Evolutionary conservation across 2,329 filamentous ascomycete species (phyloP).

Genomic region (Pestalotiopsis sp.): DNA sequence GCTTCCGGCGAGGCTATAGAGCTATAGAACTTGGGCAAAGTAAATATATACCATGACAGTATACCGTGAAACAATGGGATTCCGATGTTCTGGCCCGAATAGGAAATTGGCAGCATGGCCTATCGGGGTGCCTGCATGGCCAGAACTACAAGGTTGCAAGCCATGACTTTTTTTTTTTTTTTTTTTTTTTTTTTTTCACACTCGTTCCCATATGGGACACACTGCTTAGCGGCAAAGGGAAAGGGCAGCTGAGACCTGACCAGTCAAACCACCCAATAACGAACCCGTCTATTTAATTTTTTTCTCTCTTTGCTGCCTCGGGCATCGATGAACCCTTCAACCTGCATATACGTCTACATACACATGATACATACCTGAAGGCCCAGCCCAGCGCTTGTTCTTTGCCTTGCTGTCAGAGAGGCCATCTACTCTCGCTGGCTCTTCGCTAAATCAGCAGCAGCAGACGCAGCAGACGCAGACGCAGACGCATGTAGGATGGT

Average conservation of each 20-base stretch:
- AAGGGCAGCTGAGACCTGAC: slow-evolving; percentile 10
- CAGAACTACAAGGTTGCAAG: slow-evolving; percentile 7
- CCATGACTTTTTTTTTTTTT: not conserved
- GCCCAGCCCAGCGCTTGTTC: not conserved
- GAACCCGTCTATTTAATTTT: not conserved
- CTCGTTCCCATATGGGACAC: not conserved
- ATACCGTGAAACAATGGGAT: not conserved
- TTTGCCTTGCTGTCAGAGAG: not conserved
- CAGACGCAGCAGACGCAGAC: no score
- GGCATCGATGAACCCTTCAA: slow-evolving; percentile 6
- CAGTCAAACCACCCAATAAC: slow-evolving; percentile 1
- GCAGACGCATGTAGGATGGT: not conserved
- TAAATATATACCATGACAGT: not conserved
- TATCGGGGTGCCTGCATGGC: slow-evolving; percentile 8
- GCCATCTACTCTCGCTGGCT: not conserved
- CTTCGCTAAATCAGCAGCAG: not conserved
- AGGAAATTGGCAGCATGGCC: not conserved
- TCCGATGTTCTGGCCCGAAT: not conserved
- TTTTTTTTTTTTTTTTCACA: no score
- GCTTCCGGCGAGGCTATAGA: not conserved
- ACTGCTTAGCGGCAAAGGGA: slow-evolving; percentile 7
- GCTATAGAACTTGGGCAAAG: not conserved
- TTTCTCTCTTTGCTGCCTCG: not conserved
- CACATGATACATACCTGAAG: not conserved
- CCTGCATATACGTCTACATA: not conserved